phyloP scores from a whole-genome alignment of 1,284 basidiomycete genomes.

The Puccinia novopanici region DNA sequence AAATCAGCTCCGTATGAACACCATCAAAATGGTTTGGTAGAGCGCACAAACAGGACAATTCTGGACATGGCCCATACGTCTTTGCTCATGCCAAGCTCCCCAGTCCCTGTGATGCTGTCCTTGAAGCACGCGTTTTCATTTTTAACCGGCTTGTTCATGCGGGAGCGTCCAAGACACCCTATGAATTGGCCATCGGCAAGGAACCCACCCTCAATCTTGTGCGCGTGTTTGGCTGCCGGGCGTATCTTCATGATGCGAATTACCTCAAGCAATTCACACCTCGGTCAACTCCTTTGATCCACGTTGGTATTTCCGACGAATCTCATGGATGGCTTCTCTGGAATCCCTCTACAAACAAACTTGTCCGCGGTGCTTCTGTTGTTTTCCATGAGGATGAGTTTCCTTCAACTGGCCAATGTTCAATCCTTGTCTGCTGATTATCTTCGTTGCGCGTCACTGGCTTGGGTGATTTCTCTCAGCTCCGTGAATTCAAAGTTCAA shows the following conservation, averaged over 20 bases:
- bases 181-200: too few relatives aligned
- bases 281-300: too few relatives aligned
- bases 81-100: background rate
- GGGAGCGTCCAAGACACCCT: too few relatives aligned
- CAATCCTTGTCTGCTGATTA: background rate
- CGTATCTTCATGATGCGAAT: too few relatives aligned
- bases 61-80: background rate
- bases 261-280: too few relatives aligned
- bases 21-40: background rate
- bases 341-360: background rate
- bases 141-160: background rate
- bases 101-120: background rate
- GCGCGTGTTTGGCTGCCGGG: too few relatives aligned
- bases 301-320: background rate
- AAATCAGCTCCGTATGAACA: background rate
- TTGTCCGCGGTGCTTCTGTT: background rate
- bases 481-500: background rate
- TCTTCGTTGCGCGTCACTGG: background rate
- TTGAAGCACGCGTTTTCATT: background rate
- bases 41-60: too few relatives aligned
- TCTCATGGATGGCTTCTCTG: slow-evolving; percentile 24
- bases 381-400: slow-evolving; percentile 8
- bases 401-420: background rate
- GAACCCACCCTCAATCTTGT: too few relatives aligned
- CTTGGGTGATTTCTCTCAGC: background rate